Conservation (phyloP, 352 stramenopile genomes). For the Phytophthora palmivora region DNA sequence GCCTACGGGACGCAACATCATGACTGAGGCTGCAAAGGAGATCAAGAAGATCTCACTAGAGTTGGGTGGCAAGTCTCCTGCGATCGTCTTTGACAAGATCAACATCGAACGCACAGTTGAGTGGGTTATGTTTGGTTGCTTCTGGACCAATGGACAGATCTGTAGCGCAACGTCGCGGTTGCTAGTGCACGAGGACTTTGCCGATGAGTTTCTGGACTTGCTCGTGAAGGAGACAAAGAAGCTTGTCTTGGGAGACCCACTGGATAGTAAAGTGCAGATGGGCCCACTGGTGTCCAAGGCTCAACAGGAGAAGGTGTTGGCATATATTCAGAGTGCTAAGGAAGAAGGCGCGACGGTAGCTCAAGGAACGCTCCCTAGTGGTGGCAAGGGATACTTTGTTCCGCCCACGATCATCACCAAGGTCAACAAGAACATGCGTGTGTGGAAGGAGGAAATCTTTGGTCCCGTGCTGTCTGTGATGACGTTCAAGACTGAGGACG, state of each 20-base stretch:
- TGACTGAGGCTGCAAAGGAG: slow-evolving; percentile 25
- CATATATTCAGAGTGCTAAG: slow-evolving; percentile 58
- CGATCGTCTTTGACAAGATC: slow-evolving; percentile 83
- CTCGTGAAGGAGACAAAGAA: slow-evolving; percentile 63
- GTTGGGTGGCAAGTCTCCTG: slow-evolving; percentile 88
- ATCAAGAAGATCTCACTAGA: slow-evolving; percentile 44
- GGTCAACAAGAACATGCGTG: slow-evolving; percentile 62
- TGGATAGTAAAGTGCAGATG: slow-evolving; percentile 62
- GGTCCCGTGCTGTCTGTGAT: slow-evolving; percentile 88
- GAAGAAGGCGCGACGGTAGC: slow-evolving; percentile 62
- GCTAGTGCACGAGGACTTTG: slow-evolving; percentile 75
- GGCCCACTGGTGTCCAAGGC: slow-evolving; percentile 80
- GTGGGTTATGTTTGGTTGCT: slow-evolving; percentile 63
- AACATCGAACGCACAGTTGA: slow-evolving; percentile 81
- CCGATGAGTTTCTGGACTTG: slow-evolving; percentile 63
- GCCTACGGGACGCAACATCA: slow-evolving; percentile 27
- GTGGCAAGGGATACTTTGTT: slow-evolving; percentile 70
- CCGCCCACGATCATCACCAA: slow-evolving; percentile 80
- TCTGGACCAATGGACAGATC: slow-evolving; percentile 79
- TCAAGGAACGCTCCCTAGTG: slow-evolving; percentile 18
- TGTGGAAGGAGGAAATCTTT: slow-evolving; percentile 92
- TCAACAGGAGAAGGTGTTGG: slow-evolving; percentile 80
- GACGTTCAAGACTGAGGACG: slow-evolving; percentile 87
- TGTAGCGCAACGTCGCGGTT: slow-evolving; percentile 82
- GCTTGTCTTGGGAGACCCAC: slow-evolving; percentile 66